Conservation (phyloP, 1,139 yeast genomes). For the Meyerozyma carpophila region DNA sequence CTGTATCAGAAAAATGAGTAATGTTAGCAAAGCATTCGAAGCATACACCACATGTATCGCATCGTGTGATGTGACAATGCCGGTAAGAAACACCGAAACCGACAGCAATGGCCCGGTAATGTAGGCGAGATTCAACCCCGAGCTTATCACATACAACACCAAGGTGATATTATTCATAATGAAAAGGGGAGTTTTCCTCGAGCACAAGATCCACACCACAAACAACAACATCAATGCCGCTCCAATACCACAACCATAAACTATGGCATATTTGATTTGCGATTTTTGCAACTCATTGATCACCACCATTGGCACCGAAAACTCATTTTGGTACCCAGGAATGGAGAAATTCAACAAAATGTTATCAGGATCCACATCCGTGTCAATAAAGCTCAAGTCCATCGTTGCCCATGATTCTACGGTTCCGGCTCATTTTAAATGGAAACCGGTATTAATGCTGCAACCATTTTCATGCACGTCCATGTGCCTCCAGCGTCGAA, state of each 20-base stretch:
- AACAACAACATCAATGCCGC: conserved; percentile 20
- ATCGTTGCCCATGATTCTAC: not conserved
- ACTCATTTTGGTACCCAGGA: conserved; percentile 8
- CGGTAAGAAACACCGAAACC: conserved; percentile 47
- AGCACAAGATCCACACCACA: conserved; percentile 26
- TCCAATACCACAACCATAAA: conserved; percentile 26
- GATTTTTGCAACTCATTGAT: conserved; percentile 9
- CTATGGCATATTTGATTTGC: conserved; percentile 10
- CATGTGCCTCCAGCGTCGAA: conserved; percentile 1
- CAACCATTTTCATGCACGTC: conserved; percentile 2
- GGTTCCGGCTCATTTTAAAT: conserved; percentile 3
- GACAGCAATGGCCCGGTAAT: conserved; percentile 49
- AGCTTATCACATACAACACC: conserved; percentile 48
- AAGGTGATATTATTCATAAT: conserved; percentile 60
- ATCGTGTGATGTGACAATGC: conserved; percentile 17
- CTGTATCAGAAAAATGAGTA: conserved; percentile 58
- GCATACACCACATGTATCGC: conserved; percentile 4
- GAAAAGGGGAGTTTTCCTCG: conserved; percentile 61
- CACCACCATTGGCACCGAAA: conserved; percentile 9
- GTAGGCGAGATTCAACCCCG: conserved; percentile 52
- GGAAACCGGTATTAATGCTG: not conserved
- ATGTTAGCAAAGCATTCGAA: conserved; percentile 52
- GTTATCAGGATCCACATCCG: conserved; percentile 10
- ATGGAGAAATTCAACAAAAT: conserved; percentile 15
- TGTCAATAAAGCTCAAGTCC: conserved; percentile 7